Evolutionary conservation across 805 yeast genomes (phyloP), one percentile per base, ranked within the genome.

Genomic region (Saturnispora kantuleensis): DNA sequence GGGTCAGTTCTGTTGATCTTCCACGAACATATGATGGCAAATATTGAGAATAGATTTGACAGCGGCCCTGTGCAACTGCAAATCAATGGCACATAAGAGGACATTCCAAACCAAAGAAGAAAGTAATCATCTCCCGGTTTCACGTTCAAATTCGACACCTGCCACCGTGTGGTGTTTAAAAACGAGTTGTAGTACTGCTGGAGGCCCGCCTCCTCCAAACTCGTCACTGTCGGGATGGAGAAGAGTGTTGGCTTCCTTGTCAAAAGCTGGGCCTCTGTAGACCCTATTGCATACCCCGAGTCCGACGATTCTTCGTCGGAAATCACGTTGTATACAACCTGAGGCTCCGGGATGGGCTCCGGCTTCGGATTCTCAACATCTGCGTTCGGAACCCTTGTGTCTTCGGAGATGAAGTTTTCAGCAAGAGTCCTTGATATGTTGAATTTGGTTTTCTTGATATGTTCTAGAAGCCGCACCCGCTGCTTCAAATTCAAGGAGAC

Each of bases 41-140:
- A 78, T 5, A 84, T 67, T 0, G 90, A 81, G 35, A 79, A 70
- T 70, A 84, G 73, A 52, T 84, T 84, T 6, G 90, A 79, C 26
- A 86, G 53, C 0, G 95, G 95, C 0, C 93, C 94, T 32, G 80
- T 54, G 52, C 90, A 83, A 5, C 90, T 87, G 1, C 89, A 79
- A 7, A 81, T 57, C 21, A 86, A 70, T 0, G 96, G 96, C 50
- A 85, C 71, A 52, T 79, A 79, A 2, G 82, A 72, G 3, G 89
- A 78, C 0, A 81, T 60, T 11, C 72, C 54, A 51, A 81, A 82
- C 93, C 94, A 85, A 31, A 59, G 21, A 5, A 56, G 42, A 35
- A 63, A 63, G 15, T 47, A 16, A 1, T 40, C 33, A n/a, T 63
- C 65, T 7, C 67, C 67, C 1, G 67, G 67, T 36, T 56, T 53